Base-by-base conservation (phyloP, 495 filamentous ascomycete genomes). In the Thermothielavioides terrestris region DNA sequence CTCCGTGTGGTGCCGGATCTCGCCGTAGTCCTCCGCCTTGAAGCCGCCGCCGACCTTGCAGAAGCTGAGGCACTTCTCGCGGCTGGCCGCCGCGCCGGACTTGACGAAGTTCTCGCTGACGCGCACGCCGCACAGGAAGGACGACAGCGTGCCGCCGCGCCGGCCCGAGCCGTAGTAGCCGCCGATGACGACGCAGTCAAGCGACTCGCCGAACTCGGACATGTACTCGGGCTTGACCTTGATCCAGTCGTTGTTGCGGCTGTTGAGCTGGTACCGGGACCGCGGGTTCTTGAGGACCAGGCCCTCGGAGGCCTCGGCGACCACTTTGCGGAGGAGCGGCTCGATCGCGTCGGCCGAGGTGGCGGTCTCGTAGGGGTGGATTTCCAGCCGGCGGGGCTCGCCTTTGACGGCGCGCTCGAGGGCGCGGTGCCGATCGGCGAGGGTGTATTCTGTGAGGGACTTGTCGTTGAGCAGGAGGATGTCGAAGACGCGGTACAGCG, bases 201-300 rank as follows among this genome's bases (percentile, higher is more conserved):
- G 78, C 6, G 83, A 86, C 67, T 98, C 92, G 48, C 92, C 92
- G 61, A 90, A 96, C 54, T 95, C 92, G 21, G 81, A 83, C 92
- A 98, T 96, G 68, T 98, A 98, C 51, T 98, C 92, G 5, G 92
- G 92, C 63, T 98, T 98, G 17, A 98, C 89, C 64, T 98, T 98
- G 73, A 97, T 87, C 92, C 92, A 98, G 70, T 94, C 85, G 58
- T 96, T 88, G 60, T 92, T 92, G 25, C 92, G 86, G 54, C 89
- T 85, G 64, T 95, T 95, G 26, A 95, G 72, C 22, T 82, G 78
- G 62, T 98, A 98, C 41, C 78, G 70, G 2, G 89, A 92, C 11
- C 85, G 75, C 5, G 92, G 92, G 58, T 95, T 97, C 69, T 98
- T 98, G 49, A 98, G 70, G 0, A 98, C 89, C 6, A 98, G 70